Evolutionary conservation across 2,329 filamentous ascomycete genomes (phyloP), one percentile per base, ranked within the genome.

Genomic region (Tolypocladium nubicola): DNA sequence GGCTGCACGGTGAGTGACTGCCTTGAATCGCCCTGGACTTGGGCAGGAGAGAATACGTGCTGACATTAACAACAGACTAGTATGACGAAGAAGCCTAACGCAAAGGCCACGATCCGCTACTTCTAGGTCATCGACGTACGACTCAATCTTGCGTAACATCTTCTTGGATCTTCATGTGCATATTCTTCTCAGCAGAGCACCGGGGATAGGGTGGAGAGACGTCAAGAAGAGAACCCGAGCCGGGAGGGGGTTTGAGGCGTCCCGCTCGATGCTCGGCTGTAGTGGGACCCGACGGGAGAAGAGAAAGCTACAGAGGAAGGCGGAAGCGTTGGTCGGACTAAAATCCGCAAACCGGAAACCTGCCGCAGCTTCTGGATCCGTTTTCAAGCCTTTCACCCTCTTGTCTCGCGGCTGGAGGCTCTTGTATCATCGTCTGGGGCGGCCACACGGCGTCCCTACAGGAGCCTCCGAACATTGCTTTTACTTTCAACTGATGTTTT

Each of bases 1-100:
- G 90, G 90, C 59, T 96, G 90, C 83, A 96, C 90, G 54, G 90
- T 94, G 85, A 81, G 88, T 82, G 2, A 30, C 9, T 11, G 21
- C 9, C 8, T 9, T 13, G 52, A 49, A 54, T 10, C 45, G 19
- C 47, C 30, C 23, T 47, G 26, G 23, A 38, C n/a, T 26, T 19
- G 9, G 16, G 9, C 16, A 19, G 26, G 19, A 35, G 7, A 50
- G 30, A 35, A 50, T 16, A 10, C 26, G 13, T 35, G 30, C 47
- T 50, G 47, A 50, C 47, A 35, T 35, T 6, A 1, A 21, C 13
- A 11, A 13, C 56, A 82, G 79, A 77, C 77, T 38, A 71, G 70
- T 41, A 66, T 80, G 61, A n/a, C n/a, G n/a, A n/a, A n/a, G n/a
- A 61, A 61, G n/a, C 52, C 62, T 14, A 75, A 76, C 57, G 75